phyloP scores from a whole-genome alignment of 192 early-diverging fungal species.

The Spinellus fusiger region DNA sequence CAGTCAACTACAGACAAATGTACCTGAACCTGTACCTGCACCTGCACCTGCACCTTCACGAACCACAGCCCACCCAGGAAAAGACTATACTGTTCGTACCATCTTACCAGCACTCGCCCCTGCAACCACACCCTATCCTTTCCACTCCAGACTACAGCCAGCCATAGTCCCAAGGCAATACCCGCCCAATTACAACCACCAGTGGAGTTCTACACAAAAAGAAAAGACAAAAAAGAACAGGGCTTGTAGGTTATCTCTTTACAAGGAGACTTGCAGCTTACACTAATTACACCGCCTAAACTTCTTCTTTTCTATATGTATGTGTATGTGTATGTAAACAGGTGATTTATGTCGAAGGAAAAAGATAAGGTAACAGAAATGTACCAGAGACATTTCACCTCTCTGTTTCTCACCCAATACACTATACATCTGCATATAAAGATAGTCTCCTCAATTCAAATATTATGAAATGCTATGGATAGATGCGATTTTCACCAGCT shows the following conservation, averaged over 20 bases:
- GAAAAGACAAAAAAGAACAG: neutral
- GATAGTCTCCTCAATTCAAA: neutral
- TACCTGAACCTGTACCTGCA: no score
- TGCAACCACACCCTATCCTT: no score
- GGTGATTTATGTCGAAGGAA: conserved; percentile 31
- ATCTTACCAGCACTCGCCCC: no score
- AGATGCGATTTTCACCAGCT: conserved; percentile 25
- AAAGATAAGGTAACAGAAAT: conserved; percentile 24
- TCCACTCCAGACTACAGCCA: no score
- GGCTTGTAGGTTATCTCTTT: neutral
- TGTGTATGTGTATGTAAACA: neutral
- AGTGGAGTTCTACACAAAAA: neutral
- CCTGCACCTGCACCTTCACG: no score
- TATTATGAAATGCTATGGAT: neutral
- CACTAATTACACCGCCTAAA: neutral
- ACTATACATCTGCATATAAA: neutral
- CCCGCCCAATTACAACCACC: no score
- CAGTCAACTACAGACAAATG: no score
- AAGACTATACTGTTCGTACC: no score
- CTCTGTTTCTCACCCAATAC: neutral
- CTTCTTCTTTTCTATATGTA: neutral
- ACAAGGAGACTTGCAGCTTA: neutral
- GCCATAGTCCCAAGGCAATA: no score
- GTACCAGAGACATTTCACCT: neutral
- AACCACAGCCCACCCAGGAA: no score